These are phyloP conservation scores for Kwoniella sp. DNA, from an alignment of 768 basidiomycete species.

Conservation along the genomic window DNA sequence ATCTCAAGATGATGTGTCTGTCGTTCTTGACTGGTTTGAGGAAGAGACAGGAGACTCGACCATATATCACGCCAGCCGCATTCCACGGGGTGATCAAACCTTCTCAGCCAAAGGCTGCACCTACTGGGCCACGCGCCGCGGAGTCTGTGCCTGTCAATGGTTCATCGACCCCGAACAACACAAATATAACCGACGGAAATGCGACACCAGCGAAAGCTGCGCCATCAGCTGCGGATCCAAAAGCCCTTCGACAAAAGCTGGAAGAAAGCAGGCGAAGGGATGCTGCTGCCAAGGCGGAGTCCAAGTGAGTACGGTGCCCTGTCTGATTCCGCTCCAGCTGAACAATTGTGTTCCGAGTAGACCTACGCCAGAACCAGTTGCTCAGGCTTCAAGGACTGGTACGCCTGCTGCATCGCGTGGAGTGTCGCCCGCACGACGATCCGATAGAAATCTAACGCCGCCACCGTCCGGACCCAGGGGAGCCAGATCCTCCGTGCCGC, in stretches of 20 bases:
- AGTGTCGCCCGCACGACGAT: constrained; percentile 4
- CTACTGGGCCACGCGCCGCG: neutral
- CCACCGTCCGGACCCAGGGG: constrained; percentile 30
- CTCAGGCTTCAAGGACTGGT: neutral
- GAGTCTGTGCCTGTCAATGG: neutral
- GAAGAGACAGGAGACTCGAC: constrained; percentile 27
- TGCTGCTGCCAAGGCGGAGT: constrained; percentile 12
- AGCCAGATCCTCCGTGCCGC: constrained; percentile 21
- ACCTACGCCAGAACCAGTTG: constrained; percentile 3
- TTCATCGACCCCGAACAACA: too few relatives aligned
- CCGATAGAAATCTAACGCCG: neutral
- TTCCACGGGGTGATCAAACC: too few relatives aligned
- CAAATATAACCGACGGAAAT: constrained; percentile 2
- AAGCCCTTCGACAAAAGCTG: constrained; percentile 22
- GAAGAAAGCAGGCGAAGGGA: constrained; percentile 11
- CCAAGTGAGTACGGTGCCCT: constrained; percentile 9
- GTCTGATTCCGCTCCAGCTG: neutral
- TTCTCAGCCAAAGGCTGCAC: too few relatives aligned
- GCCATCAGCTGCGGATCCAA: constrained; percentile 13
- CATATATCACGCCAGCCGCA: constrained; percentile 18
- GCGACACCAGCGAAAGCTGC: constrained; percentile 1
- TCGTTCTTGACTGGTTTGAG: constrained; percentile 25
- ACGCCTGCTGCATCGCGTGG: constrained; percentile 1
- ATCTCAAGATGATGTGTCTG: constrained; percentile 22
- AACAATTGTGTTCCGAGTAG: neutral